These are phyloP conservation scores for Amanita polypyramis DNA, from an alignment of 768 basidiomycete species.

Conservation along the genomic window DNA sequence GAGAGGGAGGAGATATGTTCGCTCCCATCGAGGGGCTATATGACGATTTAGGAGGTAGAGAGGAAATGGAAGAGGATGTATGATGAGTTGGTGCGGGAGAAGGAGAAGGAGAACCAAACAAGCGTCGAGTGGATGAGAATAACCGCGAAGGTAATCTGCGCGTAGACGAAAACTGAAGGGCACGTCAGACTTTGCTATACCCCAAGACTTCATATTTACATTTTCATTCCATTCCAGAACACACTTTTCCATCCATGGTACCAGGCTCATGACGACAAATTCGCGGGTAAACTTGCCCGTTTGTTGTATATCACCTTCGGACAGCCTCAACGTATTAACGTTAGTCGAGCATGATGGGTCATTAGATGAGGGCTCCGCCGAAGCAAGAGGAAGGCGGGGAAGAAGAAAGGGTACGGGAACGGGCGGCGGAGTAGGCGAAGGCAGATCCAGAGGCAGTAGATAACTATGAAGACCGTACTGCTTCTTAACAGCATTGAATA, in stretches of 20 bases:
- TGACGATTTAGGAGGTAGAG: conserved; percentile 25
- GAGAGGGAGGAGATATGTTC: conserved; percentile 37
- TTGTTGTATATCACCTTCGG: conserved; percentile 64
- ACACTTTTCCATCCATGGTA: conserved; percentile 96
- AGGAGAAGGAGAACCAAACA: conserved; percentile 60
- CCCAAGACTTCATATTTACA: conserved; percentile 24
- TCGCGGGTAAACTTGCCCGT: conserved; percentile 76
- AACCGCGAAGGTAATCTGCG: conserved; percentile 73
- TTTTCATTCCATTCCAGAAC: conserved; percentile 91
- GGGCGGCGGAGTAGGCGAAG: conserved; percentile 51
- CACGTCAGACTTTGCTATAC: background rate
- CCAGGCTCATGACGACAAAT: conserved; percentile 77
- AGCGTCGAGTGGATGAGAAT: conserved; percentile 77
- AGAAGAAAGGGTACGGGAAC: conserved; percentile 55
- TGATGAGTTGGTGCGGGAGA: conserved; percentile 32
- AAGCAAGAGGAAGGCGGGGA: conserved; percentile 50
- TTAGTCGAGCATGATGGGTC: conserved; percentile 12
- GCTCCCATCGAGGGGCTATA: conserved; percentile 18
- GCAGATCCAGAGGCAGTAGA: conserved; percentile 53
- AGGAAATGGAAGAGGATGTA: conserved; percentile 31
- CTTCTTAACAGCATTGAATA: conserved; percentile 83
- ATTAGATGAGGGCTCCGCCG: conserved; percentile 10
- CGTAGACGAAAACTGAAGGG: conserved; percentile 52
- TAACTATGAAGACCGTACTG: conserved; percentile 75
- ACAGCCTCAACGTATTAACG: conserved; percentile 41